Evolutionary conservation across 305 asterid genomes (phyloP).

Genomic region (Fraxinus sp.): DNA sequence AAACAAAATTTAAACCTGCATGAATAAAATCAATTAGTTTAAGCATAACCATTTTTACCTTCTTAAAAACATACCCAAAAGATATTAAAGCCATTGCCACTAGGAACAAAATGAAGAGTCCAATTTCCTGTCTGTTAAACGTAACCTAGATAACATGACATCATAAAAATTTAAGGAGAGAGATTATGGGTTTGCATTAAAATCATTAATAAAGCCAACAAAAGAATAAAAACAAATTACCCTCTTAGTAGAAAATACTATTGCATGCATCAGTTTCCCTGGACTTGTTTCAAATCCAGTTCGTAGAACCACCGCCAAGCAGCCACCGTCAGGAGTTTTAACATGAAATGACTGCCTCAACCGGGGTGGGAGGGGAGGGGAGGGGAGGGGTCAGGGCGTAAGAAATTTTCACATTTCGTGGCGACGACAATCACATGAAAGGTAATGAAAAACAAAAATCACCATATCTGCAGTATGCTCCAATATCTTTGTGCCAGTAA

Average conservation of each 20-base stretch:
- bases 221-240: slow-evolving; percentile 26
- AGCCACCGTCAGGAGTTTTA: slow-evolving; percentile 94
- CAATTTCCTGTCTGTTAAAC: slow-evolving; percentile 96
- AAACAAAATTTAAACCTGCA: neutral
- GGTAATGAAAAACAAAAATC: neutral
- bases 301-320: slow-evolving; percentile 89
- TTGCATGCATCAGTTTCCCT: slow-evolving; percentile 95
- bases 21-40: too few relatives aligned
- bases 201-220: slow-evolving; percentile 16
- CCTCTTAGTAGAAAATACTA: slow-evolving; percentile 93
- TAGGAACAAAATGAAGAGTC: slow-evolving; percentile 49
- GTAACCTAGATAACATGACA: slow-evolving; percentile 55
- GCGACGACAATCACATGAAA: neutral
- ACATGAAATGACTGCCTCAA: too few relatives aligned
- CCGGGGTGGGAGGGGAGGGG: too few relatives aligned
- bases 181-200: neutral
- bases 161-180: slow-evolving; percentile 1
- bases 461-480: slow-evolving; percentile 95
- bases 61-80: neutral
- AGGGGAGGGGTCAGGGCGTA: too few relatives aligned
- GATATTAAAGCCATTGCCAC: neutral
- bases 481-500: slow-evolving; percentile 91
- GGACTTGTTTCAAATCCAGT: slow-evolving; percentile 97
- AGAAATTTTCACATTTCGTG: too few relatives aligned
- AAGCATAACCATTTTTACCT: neutral